Evolutionary conservation across 2,329 filamentous ascomycete species (phyloP), one percentile per base, ranked within the genome.

Genomic region (Beauveria sp.): DNA sequence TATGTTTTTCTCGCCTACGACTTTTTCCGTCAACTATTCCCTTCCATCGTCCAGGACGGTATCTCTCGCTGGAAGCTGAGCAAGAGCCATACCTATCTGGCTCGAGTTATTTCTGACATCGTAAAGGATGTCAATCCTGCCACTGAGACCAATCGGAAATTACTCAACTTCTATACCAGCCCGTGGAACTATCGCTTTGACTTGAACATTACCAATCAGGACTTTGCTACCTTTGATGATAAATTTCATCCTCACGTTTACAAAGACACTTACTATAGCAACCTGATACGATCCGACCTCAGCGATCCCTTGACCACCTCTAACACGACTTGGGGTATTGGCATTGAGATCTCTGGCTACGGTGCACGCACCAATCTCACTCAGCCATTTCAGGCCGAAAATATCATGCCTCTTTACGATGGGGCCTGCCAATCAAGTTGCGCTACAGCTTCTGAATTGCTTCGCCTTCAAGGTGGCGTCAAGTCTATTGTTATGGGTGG

Each of bases 1-100:
- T 79, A 77, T 16, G 81, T 87, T 50, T 69, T 85, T 8, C 77
- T 82, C n/a, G 85, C 82, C 18, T 85, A 84, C 65, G 84, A 87
- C 67, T 76, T 88, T 28, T 87, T 87, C 73, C 81, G 82, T 59
- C 73, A 81, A 69, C 74, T 86, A 0, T 82, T 83, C 62, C 69
- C 69, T 3, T n/a, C 58, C 3, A 77, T 82, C 56, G 75, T 64
- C 64, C 74, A 66, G 63, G 71, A 65, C 53, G 80, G 65, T 65
- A 76, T 65, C 67, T 74, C 73, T 18, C 74, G 73, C 49, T 77
- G 75, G 75, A 74, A 75, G 50, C 69, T 72, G 28, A 73, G 68
- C 60, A 67, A 71, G 6, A 72, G 77, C 22, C 83, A 80, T 50
- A 67, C 76, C 14, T 75, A 74, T 5, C 73, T 82, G 5, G 74